These are phyloP conservation scores for Russula ochroleuca DNA, from an alignment of 768 basidiomycete genomes.

Conservation along the genomic window DNA sequence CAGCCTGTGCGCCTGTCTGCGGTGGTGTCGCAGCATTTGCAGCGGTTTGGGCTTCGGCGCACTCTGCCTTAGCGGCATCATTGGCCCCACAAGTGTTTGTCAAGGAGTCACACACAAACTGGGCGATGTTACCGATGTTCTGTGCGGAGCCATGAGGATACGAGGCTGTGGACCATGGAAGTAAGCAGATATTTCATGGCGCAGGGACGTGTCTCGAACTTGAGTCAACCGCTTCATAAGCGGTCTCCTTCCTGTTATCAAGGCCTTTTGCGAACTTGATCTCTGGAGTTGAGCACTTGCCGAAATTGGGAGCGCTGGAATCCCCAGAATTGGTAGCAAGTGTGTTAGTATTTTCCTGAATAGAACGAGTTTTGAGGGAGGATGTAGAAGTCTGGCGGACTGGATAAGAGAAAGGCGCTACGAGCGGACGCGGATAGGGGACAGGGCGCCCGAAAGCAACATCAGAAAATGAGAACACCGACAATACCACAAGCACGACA, in stretches of 20 bases:
- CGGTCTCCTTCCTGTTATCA: constrained; percentile 51
- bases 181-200: background rate
- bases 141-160: constrained; percentile 24
- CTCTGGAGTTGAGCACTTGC: constrained; percentile 51
- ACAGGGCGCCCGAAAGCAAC: constrained; percentile 37
- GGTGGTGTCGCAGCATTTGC: constrained; percentile 38
- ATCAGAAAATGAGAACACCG: constrained; percentile 23
- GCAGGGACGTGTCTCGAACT: constrained; percentile 13
- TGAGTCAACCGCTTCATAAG: constrained; percentile 47
- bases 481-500: constrained; percentile 28
- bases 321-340: background rate
- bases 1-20: constrained; percentile 48
- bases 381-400: background rate
- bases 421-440: background rate
- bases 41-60: constrained; percentile 39
- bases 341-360: background rate
- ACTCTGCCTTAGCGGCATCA: constrained; percentile 44
- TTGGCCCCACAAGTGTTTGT: constrained; percentile 49
- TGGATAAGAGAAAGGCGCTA: background rate
- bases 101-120: constrained; percentile 50
- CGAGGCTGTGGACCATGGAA: constrained; percentile 1
- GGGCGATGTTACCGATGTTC: constrained; percentile 46
- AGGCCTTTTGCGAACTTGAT: constrained; percentile 53
- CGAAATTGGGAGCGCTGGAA: constrained; percentile 39
- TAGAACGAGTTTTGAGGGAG: background rate